Evolutionary conservation across 495 filamentous ascomycete species (phyloP).

Genomic region (Aspergillus steynii): DNA sequence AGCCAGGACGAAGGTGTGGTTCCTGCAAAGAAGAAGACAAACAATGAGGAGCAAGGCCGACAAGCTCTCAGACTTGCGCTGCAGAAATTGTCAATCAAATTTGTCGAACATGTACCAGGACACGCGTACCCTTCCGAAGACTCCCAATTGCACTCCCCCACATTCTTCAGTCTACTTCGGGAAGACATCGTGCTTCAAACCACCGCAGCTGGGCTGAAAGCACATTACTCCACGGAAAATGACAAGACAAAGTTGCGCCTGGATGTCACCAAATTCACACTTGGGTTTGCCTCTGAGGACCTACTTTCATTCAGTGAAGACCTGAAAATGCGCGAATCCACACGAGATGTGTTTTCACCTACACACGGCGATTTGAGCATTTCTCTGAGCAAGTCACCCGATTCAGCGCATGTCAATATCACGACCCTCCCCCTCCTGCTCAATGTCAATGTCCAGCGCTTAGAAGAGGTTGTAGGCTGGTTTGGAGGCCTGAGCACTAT

Average conservation of each 20-base stretch:
- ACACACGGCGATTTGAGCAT: constrained; percentile 66
- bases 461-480: constrained; percentile 86
- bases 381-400: constrained; percentile 52
- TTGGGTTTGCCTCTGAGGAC: constrained; percentile 72
- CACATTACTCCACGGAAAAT: constrained; percentile 23
- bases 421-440: constrained; percentile 79
- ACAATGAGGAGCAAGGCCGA: constrained; percentile 24
- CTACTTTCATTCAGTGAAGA: constrained; percentile 72
- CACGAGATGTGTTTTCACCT: constrained; percentile 58
- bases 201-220: constrained; percentile 26
- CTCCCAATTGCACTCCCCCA: constrained; percentile 14
- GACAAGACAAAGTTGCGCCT: constrained; percentile 30
- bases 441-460: constrained; percentile 70
- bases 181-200: constrained; percentile 41
- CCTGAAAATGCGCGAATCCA: constrained; percentile 69
- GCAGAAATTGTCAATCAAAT: constrained; percentile 58
- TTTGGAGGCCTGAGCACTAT: constrained; percentile 93
- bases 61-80: constrained; percentile 51
- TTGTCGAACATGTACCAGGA: constrained; percentile 63
- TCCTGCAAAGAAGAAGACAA: constrained; percentile 16
- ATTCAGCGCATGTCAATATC: constrained; percentile 62
- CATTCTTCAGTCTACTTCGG: constrained; percentile 24
- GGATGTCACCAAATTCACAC: constrained; percentile 62
- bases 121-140: constrained; percentile 26
- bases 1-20: constrained; percentile 17